These are phyloP conservation scores for Avena sativa DNA, from an alignment of 176 grass and related monocot genomes.

Conservation along the genomic window DNA sequence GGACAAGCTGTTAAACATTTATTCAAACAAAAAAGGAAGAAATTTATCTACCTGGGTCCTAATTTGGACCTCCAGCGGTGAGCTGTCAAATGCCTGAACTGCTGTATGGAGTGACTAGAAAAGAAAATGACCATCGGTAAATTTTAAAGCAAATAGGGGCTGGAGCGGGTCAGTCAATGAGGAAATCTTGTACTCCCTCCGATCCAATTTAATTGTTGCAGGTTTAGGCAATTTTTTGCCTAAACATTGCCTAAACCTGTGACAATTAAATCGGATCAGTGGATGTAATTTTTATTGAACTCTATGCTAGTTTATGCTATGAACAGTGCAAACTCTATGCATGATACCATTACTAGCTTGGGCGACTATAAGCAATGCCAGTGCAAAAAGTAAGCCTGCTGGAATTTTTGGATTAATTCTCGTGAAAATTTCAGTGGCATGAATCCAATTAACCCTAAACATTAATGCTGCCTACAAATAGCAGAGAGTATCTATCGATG, in stretches of 20 bases:
- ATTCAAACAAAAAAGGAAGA: constrained; percentile 26
- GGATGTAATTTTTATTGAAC: not conserved
- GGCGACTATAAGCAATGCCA: constrained; percentile 6
- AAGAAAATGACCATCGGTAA: constrained; percentile 39
- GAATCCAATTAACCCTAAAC: not conserved
- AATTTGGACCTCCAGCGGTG: constrained; percentile 94
- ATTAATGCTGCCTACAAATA: constrained; percentile 10
- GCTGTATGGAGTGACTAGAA: constrained; percentile 93
- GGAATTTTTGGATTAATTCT: constrained; percentile 28
- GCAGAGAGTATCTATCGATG: constrained; percentile 8
- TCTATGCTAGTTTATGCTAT: constrained; percentile 36
- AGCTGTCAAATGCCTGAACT: constrained; percentile 87
- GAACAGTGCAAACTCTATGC: not conserved
- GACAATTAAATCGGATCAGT: no score
- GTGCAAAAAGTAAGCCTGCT: constrained; percentile 28
- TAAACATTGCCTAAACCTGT: no score
- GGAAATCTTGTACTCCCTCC: not conserved
- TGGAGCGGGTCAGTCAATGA: constrained; percentile 24
- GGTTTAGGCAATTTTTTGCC: no score
- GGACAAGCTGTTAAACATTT: constrained; percentile 29
- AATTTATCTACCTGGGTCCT: constrained; percentile 75
- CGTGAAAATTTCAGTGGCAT: no score
- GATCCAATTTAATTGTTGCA: no score
- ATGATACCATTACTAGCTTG: constrained; percentile 6
- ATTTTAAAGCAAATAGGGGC: constrained; percentile 24